phyloP scores from a whole-genome alignment of 306 rosid genomes.

The Fragaria vesca region DNA sequence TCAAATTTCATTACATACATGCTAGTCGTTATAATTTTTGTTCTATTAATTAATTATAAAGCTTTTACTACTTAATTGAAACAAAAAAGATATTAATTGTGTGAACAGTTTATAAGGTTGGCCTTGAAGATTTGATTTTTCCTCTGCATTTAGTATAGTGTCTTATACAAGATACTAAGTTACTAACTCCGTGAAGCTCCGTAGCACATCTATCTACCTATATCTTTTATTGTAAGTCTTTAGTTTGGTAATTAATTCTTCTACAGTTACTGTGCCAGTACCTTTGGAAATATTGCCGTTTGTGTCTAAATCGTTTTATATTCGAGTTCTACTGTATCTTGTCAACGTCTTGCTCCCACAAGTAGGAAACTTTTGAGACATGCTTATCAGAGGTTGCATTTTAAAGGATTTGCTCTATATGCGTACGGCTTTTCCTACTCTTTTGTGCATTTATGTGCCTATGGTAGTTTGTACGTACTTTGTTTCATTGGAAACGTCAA shows the following conservation, averaged over 20 bases:
- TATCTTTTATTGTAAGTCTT: background rate
- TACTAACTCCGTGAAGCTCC: background rate
- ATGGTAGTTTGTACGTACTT: background rate
- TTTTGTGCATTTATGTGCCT: background rate
- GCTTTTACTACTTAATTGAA: background rate
- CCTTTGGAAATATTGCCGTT: background rate
- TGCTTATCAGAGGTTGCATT: background rate
- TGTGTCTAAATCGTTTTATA: background rate
- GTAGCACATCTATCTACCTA: background rate
- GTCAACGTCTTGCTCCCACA: background rate
- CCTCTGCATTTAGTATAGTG: background rate
- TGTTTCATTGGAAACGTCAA: background rate
- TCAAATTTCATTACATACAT: background rate
- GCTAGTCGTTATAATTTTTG: background rate
- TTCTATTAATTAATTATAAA: background rate
- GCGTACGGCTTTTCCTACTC: background rate
- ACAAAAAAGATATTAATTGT: background rate
- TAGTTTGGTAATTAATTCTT: background rate
- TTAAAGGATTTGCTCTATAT: background rate
- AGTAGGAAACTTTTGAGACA: background rate
- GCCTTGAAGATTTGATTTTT: background rate
- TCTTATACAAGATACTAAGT: background rate
- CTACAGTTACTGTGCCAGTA: background rate
- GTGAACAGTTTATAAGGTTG: background rate
- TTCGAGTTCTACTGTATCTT: background rate